phyloP scores from a whole-genome alignment of 441 rosid species.

The Erysimum pusillum region DNA sequence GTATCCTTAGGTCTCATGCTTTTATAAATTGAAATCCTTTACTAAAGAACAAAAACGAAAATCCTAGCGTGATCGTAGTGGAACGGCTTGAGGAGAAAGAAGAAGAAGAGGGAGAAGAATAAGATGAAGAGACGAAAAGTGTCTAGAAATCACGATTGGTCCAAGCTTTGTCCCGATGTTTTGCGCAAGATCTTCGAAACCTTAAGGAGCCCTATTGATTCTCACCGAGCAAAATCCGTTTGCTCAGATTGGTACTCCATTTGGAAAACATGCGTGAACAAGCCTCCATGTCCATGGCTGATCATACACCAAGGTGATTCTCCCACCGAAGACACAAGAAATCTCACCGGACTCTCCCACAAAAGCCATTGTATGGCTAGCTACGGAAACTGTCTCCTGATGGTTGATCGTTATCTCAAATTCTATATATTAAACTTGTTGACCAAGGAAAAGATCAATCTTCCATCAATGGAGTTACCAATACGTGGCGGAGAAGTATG shows the following conservation, averaged over 20 bases:
- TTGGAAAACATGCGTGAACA: constrained; percentile 21
- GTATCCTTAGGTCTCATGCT: background rate
- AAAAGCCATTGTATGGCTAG: background rate
- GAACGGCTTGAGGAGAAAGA: background rate
- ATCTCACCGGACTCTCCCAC: background rate
- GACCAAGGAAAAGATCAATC: background rate
- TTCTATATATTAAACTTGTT: background rate
- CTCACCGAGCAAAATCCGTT: constrained; percentile 31
- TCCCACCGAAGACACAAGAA: background rate
- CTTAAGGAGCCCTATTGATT: constrained; percentile 8
- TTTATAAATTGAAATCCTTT: background rate
- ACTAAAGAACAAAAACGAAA: background rate
- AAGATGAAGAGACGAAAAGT: background rate
- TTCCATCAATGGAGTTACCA: constrained; percentile 18
- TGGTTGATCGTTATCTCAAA: background rate
- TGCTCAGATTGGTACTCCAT: constrained; percentile 20
- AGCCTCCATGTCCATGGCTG: background rate
- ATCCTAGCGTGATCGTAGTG: background rate
- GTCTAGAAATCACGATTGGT: constrained; percentile 12
- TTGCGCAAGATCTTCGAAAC: constrained; percentile 4
- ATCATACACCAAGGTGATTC: constrained; percentile 31
- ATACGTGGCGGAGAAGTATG: background rate
- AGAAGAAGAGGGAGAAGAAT: background rate
- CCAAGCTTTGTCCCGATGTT: constrained; percentile 11
- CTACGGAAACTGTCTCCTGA: background rate